Evolutionary conservation across 2,329 filamentous ascomycete species (phyloP).

Genomic region (Myriosclerotinia scirpicola): DNA sequence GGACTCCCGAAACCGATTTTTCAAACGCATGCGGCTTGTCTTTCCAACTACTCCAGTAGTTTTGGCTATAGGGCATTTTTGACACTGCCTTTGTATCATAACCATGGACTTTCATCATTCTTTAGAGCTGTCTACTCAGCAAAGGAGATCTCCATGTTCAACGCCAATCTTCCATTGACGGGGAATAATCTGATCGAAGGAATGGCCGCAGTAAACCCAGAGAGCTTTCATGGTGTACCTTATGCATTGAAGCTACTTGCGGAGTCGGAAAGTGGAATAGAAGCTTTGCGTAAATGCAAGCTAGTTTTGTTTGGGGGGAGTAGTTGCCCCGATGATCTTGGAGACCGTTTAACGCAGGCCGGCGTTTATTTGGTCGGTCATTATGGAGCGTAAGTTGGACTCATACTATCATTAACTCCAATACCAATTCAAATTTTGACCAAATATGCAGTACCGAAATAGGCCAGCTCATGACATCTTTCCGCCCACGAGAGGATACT

Average conservation of each 20-base stretch:
- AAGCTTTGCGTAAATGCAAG: constrained; percentile 48
- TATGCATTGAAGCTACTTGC: constrained; percentile 63
- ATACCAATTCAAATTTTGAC: constrained; percentile 3
- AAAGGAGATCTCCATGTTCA: constrained; percentile 54
- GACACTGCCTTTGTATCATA: constrained; percentile 59
- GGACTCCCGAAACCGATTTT: constrained; percentile 61
- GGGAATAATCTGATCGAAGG: constrained; percentile 48
- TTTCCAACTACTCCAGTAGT: constrained; percentile 40
- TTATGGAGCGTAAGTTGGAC: constrained; percentile 52
- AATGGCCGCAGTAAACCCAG: constrained; percentile 46
- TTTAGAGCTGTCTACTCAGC: constrained; percentile 53
- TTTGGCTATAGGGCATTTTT: constrained; percentile 45
- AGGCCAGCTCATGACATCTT: constrained; percentile 61
- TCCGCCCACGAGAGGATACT: constrained; percentile 51
- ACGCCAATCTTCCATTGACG: constrained; percentile 56
- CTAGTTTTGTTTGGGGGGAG: constrained; percentile 59
- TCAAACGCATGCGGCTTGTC: constrained; percentile 45
- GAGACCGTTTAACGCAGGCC: constrained; percentile 51
- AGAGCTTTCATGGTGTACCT: constrained; percentile 61
- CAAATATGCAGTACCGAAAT: constrained; percentile 51
- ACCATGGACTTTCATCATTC: constrained; percentile 56
- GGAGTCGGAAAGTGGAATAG: constrained; percentile 56
- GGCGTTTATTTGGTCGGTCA: constrained; percentile 57
- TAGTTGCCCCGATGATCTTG: constrained; percentile 59
- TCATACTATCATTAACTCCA: background rate